Evolutionary conservation across 441 rosid genomes (phyloP).

Genomic region (California macrophylla): DNA sequence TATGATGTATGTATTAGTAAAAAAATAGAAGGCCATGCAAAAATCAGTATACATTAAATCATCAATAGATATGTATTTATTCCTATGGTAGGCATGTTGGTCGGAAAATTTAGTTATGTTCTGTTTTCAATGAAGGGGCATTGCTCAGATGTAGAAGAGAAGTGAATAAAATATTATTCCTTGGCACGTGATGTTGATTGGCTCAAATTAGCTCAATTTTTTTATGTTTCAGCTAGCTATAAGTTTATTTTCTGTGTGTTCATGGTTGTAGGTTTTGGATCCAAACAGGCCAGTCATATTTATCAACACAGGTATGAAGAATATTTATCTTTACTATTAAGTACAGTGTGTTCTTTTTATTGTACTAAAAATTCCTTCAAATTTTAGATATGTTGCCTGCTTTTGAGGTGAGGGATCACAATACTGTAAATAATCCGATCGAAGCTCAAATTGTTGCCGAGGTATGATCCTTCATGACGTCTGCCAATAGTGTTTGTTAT

Average conservation of each 20-base stretch:
- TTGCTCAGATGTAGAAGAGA: too few species aligned
- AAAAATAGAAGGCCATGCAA: neutral
- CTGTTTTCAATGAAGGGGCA: too few species aligned
- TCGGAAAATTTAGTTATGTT: neutral
- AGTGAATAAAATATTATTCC: too few species aligned
- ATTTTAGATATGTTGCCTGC: constrained; percentile 64
- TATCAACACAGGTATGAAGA: constrained; percentile 59
- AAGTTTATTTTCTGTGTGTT: constrained; percentile 13
- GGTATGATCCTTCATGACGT: constrained; percentile 30
- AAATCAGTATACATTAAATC: neutral
- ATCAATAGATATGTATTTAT: neutral
- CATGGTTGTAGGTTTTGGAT: constrained; percentile 56
- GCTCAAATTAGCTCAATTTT: neutral
- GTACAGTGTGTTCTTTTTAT: neutral
- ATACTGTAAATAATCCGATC: constrained; percentile 61
- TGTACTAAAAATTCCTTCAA: constrained; percentile 13
- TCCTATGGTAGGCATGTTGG: neutral
- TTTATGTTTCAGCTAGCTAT: constrained; percentile 5
- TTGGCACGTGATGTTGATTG: neutral
- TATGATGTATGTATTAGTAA: neutral
- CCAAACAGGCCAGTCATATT: constrained; percentile 61
- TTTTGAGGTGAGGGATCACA: constrained; percentile 62
- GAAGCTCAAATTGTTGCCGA: constrained; percentile 76
- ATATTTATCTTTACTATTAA: constrained; percentile 7
- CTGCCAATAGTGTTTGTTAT: neutral